Evolutionary conservation across 2,329 filamentous ascomycete genomes (phyloP), one percentile per base, ranked within the genome.

Genomic region (Capronia epimyces): DNA sequence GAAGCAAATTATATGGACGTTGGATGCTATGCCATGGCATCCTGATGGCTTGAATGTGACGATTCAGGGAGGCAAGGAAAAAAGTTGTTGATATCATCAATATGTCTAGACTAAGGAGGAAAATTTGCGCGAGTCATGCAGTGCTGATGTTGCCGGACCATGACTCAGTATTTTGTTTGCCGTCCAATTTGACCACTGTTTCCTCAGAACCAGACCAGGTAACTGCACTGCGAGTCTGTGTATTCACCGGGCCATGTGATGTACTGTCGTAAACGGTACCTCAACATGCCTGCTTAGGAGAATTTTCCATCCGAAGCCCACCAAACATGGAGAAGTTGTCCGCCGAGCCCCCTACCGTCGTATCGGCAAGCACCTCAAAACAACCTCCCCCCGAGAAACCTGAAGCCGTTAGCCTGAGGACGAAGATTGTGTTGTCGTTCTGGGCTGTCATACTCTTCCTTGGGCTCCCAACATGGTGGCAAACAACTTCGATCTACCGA

Each of bases 391-490:
- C 88, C 24, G 90, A 97, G 72, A 84, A 81, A 57, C 71, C 79
- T 16, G 77, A 84, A 59, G 82, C 85, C 57, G 74, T 84, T 45
- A 80, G 79, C 64, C 80, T 84, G 51, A 84, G 93, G 48, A 80
- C 81, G 42, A 75, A 76, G 56, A 85, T 97, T 44, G 83, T 98
- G 56, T 67, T 87, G 55, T 91, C 91, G 7, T 97, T 96, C 69
- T 98, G 93, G 93, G 74, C 82, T 3, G 82, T 97, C 31, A 87
- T 95, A 5, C 66, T 95, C 5, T 78, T 85, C 24, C 71, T 98
- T 4, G 93, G 93, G 2, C 68, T 98, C 59, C 93, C 93, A 50
- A 84, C 95, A 79, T 98, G 93, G 93, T 94, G 89, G 83, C 83
- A 83, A 67, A 97, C 93, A 0, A 98, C 93, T 3, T 86, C 87